phyloP scores from a whole-genome alignment of 176 grass and related monocot genomes.

The Oryza nivara region DNA sequence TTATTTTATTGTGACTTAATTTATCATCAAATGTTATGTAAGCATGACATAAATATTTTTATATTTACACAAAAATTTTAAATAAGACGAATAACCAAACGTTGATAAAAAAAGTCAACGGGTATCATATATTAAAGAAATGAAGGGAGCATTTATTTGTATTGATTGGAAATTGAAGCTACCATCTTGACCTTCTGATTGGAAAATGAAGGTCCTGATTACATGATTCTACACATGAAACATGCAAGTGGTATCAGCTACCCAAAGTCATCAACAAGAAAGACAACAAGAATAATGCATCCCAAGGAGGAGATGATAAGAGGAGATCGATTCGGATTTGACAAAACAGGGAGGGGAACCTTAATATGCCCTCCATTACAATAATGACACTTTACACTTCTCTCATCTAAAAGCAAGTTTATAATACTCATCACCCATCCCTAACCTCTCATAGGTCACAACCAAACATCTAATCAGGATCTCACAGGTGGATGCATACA shows the following conservation, averaged over 20 bases:
- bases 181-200: background rate
- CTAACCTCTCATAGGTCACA: background rate
- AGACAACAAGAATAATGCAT: background rate
- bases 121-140: no score
- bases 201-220: background rate
- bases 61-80: no score
- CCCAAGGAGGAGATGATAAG: background rate
- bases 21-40: no score
- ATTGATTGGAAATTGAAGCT: background rate
- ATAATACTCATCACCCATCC: conserved; percentile 9
- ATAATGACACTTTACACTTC: background rate
- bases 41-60: no score
- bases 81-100: no score
- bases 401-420: background rate
- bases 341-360: background rate
- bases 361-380: background rate
- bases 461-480: conserved; percentile 26
- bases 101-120: no score
- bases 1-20: no score
- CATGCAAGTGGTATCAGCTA: background rate
- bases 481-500: background rate
- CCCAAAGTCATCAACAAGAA: background rate
- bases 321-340: background rate
- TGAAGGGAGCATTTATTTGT: background rate
- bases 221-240: background rate